Conservation (phyloP, 768 basidiomycete genomes). For the Amanita muscaria region DNA sequence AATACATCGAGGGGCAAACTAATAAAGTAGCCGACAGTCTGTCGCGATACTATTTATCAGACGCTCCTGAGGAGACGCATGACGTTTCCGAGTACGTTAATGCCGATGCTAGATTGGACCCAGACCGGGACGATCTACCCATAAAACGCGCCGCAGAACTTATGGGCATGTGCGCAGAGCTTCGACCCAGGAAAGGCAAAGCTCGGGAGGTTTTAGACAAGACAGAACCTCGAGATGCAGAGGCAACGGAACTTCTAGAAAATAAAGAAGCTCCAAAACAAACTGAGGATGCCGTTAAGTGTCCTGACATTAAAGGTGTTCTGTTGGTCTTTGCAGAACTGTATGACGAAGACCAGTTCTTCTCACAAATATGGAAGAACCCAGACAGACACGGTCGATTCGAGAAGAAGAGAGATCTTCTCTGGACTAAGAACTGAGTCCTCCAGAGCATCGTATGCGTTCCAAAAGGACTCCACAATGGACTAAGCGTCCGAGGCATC, state of each 20-base stretch:
- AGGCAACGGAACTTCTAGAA: neutral
- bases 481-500: neutral
- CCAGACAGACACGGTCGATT: too few species aligned
- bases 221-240: neutral
- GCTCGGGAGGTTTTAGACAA: neutral
- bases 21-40: constrained; percentile 25
- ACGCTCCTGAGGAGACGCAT: constrained; percentile 8
- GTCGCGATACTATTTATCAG: constrained; percentile 20
- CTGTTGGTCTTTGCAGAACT: too few species aligned
- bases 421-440: too few species aligned
- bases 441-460: neutral
- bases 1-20: constrained; percentile 14
- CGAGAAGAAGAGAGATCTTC: too few species aligned
- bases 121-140: constrained; percentile 8
- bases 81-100: constrained; percentile 9
- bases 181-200: neutral
- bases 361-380: too few species aligned
- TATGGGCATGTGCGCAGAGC: neutral
- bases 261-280: neutral
- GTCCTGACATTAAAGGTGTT: neutral
- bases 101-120: constrained; percentile 15
- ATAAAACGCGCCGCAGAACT: neutral
- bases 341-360: too few species aligned
- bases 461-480: neutral
- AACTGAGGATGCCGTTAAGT: too few species aligned